phyloP scores from a whole-genome alignment of 2,329 filamentous ascomycete genomes.

The Paecilomyces niveus region DNA sequence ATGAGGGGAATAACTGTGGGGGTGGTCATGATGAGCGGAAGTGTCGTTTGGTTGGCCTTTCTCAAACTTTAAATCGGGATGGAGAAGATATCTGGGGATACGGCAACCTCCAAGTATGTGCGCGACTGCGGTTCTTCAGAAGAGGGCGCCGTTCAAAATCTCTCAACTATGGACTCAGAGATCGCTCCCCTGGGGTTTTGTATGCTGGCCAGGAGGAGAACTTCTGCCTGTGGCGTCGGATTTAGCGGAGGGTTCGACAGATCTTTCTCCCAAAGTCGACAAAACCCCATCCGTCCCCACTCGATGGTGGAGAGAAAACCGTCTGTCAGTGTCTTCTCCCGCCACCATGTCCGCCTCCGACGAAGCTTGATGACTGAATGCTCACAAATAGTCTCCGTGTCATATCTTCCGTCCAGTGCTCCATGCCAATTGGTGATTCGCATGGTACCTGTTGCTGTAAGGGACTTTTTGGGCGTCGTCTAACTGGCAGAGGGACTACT shows the following conservation, averaged over 20 bases:
- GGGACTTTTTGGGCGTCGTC: not conserved
- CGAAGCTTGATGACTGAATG: not conserved
- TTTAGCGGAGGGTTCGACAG: not conserved
- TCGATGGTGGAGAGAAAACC: not conserved
- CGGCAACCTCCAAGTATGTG: not conserved
- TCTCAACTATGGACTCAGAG: not conserved
- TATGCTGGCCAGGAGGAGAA: not conserved
- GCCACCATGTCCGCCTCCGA: not conserved
- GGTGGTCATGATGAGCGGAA: not conserved
- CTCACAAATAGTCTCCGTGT: too few species aligned
- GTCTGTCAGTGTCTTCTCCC: not conserved
- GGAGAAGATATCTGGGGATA: not conserved
- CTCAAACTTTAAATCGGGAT: conserved; percentile 2
- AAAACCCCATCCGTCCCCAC: not conserved
- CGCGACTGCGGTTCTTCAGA: not conserved
- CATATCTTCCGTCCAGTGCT: too few species aligned
- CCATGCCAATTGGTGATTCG: not conserved
- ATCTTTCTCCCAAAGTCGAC: not conserved
- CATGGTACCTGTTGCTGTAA: not conserved
- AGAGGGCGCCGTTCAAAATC: not conserved
- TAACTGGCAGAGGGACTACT: not conserved
- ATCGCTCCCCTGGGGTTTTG: not conserved
- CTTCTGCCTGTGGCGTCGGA: not conserved
- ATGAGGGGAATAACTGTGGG: conserved; percentile 29
- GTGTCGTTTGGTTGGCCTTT: not conserved